A percentile compares a stretch with the other conserved stretches of the same genome.
Conservation (phyloP, 139 green algal species). For the Coelastrella sp. region DNA sequence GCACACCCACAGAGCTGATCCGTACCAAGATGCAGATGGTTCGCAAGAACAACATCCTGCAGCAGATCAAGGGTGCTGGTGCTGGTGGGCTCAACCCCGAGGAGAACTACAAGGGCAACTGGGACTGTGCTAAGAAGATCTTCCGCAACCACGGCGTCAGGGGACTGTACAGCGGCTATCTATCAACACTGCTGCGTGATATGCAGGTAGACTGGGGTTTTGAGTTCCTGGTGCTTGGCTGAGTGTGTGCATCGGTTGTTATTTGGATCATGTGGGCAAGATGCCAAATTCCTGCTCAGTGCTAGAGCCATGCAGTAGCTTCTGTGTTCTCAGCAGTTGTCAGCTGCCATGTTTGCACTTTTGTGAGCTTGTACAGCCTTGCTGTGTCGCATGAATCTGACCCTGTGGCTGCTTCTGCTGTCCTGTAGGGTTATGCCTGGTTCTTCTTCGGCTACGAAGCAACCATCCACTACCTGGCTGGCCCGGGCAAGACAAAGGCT, state of each 20-base stretch:
- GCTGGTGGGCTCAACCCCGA: conserved; percentile 34
- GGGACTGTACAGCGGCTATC: conserved; percentile 63
- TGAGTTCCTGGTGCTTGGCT: too few species aligned
- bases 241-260: too few species aligned
- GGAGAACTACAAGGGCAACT: conserved; percentile 60
- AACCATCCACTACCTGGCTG: conserved; percentile 61
- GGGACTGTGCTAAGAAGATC: conserved; percentile 63
- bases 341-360: too few species aligned
- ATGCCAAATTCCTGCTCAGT: too few species aligned
- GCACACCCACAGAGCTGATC: conserved; percentile 55
- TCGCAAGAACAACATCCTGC: conserved; percentile 48
- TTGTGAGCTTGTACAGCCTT: conserved; percentile 26
- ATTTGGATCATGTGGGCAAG: too few species aligned
- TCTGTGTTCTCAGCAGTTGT: too few species aligned
- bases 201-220: conserved; percentile 44
- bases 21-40: conserved; percentile 65
- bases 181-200: conserved; percentile 57
- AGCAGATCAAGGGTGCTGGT: conserved; percentile 48
- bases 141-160: conserved; percentile 54
- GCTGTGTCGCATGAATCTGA: conserved; percentile 55
- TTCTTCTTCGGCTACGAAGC: conserved; percentile 70
- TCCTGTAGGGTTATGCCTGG: conserved; percentile 61
- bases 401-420: neutral
- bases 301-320: too few species aligned
- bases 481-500: conserved; percentile 57